Conservation (phyloP, 768 basidiomycete species). For the Trametes gibbosa region DNA sequence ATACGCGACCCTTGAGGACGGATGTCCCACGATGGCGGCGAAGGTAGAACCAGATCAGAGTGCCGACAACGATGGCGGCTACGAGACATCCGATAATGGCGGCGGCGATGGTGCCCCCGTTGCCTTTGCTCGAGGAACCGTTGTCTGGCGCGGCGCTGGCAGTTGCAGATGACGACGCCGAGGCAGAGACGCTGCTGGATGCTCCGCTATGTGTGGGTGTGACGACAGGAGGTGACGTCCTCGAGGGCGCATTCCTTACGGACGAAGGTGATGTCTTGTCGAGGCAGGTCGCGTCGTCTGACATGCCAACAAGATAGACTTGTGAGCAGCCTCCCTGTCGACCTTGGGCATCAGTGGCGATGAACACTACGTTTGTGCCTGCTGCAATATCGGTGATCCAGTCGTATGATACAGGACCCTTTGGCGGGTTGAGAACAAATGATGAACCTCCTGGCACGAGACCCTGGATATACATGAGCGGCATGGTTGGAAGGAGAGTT, state of each 20-base stretch:
- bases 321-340: conserved; percentile 27
- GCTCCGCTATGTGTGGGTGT: background rate
- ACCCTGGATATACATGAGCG: conserved; percentile 16
- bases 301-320: conserved; percentile 16
- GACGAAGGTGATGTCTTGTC: conserved; percentile 23
- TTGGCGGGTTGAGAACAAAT: conserved; percentile 25
- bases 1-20: background rate
- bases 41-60: conserved; percentile 22
- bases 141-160: background rate
- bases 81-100: conserved; percentile 25
- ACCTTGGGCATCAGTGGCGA: conserved; percentile 26
- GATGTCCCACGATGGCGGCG: conserved; percentile 13
- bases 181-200: conserved; percentile 1
- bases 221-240: conserved; percentile 40
- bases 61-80: conserved; percentile 18
- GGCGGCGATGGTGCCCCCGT: conserved; percentile 21
- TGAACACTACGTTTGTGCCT: conserved; percentile 24
- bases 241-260: conserved; percentile 21
- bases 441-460: conserved; percentile 26
- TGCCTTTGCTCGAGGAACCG: conserved; percentile 11
- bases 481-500: background rate
- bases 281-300: conserved; percentile 27
- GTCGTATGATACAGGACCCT: conserved; percentile 21
- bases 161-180: conserved; percentile 13
- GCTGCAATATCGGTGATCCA: conserved; percentile 26